Percentiles rank a stretch among this genome's conserved stretches.
These are phyloP conservation scores for Apiospora kogelbergensis DNA, from an alignment of 2,329 filamentous ascomycete species.

Conservation along the genomic window DNA sequence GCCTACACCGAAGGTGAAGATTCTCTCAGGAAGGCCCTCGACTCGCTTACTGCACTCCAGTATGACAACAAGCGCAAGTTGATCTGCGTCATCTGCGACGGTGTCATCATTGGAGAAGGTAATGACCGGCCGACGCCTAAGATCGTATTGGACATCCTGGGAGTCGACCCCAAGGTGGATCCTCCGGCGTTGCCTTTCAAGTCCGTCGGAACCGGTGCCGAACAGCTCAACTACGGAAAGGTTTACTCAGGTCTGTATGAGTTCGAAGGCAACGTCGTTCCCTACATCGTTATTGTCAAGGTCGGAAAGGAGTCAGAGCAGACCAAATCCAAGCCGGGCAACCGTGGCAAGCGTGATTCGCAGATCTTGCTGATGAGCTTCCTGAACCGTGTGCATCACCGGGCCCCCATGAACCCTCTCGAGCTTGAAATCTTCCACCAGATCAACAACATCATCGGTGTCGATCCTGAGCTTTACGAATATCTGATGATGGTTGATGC, in stretches of 20 bases:
- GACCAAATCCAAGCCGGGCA: slow-evolving; percentile 86
- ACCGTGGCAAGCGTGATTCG: slow-evolving; percentile 97
- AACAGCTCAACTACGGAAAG: slow-evolving; percentile 97
- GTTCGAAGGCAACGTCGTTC: slow-evolving; percentile 95
- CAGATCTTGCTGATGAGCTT: slow-evolving; percentile 96
- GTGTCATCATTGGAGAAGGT: slow-evolving; percentile 92
- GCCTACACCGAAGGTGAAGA: slow-evolving; percentile 99
- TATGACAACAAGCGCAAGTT: slow-evolving; percentile 99
- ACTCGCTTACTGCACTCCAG: slow-evolving; percentile 89
- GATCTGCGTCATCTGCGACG: slow-evolving; percentile 94
- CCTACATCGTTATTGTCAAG: slow-evolving; percentile 94
- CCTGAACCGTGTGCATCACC: slow-evolving; percentile 95
- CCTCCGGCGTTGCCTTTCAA: slow-evolving; percentile 93
- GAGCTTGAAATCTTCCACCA: slow-evolving; percentile 99
- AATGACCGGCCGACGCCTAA: slow-evolving; percentile 97
- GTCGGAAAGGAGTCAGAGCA: slow-evolving; percentile 97
- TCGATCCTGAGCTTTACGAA: slow-evolving; percentile 95
- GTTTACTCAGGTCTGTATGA: slow-evolving; percentile 98
- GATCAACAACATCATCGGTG: slow-evolving; percentile 98
- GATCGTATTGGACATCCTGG: slow-evolving; percentile 95
- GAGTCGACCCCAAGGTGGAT: slow-evolving; percentile 94
- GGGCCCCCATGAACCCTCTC: slow-evolving; percentile 89
- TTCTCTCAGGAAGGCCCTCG: slow-evolving; percentile 85
- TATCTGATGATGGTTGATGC: slow-evolving; percentile 97
- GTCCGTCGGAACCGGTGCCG: slow-evolving; percentile 82